Base-by-base conservation (phyloP, 164 flowering plant species). In the Protea cynaroides region DNA sequence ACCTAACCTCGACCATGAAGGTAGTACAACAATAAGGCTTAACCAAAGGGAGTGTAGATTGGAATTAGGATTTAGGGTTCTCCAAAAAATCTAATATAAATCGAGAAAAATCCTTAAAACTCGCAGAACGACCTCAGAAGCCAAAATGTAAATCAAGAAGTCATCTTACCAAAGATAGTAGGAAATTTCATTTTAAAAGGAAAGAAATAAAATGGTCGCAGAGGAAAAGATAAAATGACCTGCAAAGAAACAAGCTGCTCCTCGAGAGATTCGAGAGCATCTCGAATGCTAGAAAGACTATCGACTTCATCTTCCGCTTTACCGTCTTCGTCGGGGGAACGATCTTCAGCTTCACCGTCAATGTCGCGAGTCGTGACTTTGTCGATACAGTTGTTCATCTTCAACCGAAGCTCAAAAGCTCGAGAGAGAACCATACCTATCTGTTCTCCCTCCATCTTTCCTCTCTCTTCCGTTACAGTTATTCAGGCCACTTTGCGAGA, bases 221-320 rank as follows among this genome's bases (percentile, higher is more conserved):
- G 59, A 22, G 54, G 43, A 1, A 44, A 43, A 29, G 34, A 5
- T 29, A 61, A 52, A 51, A 52, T 18, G 25, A 84, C 96, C 93
- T 90, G 96, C 76, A 90, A 72, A 24, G 88, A 72, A 58, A 84
- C 69, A 37, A 93, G 92, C 72, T 88, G 97, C 62, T 76, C 71
- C 80, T 93, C 94, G 12, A 90, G 90, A 8, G 96, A 79, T 37
- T 93, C 90, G 24, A 90, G 79, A 55, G 96, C 92, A 64, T 86
- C 89, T 18, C 81, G 77, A 64, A 93, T 84, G 75, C 72, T 77
- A 62, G 84, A 63, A 70, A 93, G 90, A 59, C 75, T 81, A 63
- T 79, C 85, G 0, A 81, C 66, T 47, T 81, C 88, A 22, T 71
- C 94, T n/a, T 76, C 81, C 0, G 70, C 77, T 10, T 75, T 82